Evolutionary conservation across 2,329 filamentous ascomycete genomes (phyloP), one percentile per base, ranked within the genome.

Genomic region (Stachybotrys chlorohalonatus): DNA sequence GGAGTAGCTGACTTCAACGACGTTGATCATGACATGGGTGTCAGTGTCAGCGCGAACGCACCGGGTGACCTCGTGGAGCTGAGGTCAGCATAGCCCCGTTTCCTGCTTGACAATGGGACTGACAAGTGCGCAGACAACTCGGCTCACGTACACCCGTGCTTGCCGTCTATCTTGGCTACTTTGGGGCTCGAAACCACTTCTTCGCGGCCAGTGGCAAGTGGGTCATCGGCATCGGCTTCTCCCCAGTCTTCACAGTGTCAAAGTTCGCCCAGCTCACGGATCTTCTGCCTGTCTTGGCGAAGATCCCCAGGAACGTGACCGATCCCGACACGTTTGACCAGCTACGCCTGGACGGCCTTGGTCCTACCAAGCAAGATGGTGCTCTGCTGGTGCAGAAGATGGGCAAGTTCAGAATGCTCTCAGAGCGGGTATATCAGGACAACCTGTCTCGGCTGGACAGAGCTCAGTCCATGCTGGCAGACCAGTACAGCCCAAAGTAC

Each of bases 151-250:
- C 75, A 17, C 75, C 76, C 5, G 58, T 80, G 15, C 68, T 84
- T 49, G 81, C 74, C 11, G 64, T 84, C 49, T 81, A 77, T 58
- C 68, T 84, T 7, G 80, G 80, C 13, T 73, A 68, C 53, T 73
- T 79, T 58, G 73, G 77, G 46, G 74, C 74, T 16, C 69, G 75
- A 47, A 71, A 81, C 59, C 79, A 83, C 63, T 82, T 78, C 63
- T 83, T 82, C 63, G 75, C 77, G 32, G 73, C 65, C 58, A 76
- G 72, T 15, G 81, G 80, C 58, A 76, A 75, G 69, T 76, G 81
- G 63, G 62, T 76, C 15, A 72, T 73, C 8, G 73, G 70, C 52
- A 55, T 72, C 45, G 68, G 68, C 15, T 65, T 78, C 32, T 70
- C 66, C 48, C 71, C 77, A 1, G 65, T 76, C 42, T 84, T 84